Conservation (phyloP, 768 basidiomycete species). For the Collybia nuda region DNA sequence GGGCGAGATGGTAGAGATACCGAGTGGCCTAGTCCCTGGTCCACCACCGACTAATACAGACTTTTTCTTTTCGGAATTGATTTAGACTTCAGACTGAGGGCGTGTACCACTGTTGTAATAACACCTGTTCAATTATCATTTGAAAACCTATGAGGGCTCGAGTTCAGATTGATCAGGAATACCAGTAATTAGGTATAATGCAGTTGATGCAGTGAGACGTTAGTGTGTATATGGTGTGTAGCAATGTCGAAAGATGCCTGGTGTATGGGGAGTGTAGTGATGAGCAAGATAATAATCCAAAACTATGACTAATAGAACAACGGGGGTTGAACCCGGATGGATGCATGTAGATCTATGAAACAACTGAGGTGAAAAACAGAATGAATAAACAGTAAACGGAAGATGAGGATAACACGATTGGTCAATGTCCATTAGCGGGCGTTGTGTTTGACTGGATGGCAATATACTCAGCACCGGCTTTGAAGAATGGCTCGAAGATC, state of each 20-base stretch:
- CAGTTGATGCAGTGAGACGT: slow-evolving; percentile 56
- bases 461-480: slow-evolving; percentile 65
- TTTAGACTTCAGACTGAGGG: slow-evolving; percentile 21
- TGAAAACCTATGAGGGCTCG: slow-evolving; percentile 19
- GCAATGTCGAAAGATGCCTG: slow-evolving; percentile 16
- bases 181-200: slow-evolving; percentile 35
- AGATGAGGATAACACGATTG: slow-evolving; percentile 17
- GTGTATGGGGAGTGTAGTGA: slow-evolving; percentile 13
- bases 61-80: slow-evolving; percentile 80
- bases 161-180: slow-evolving; percentile 5
- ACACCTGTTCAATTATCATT: slow-evolving; percentile 15
- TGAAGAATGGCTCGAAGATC: slow-evolving; percentile 86
- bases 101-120: background rate
- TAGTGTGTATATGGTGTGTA: slow-evolving; percentile 14
- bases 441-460: slow-evolving; percentile 31
- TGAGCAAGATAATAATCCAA: slow-evolving; percentile 20
- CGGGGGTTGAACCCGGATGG: slow-evolving; percentile 87
- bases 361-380: slow-evolving; percentile 28
- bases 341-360: slow-evolving; percentile 15
- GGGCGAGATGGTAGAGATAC: slow-evolving; percentile 88
- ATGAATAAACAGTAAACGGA: slow-evolving; percentile 23
- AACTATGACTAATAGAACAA: slow-evolving; percentile 37
- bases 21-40: slow-evolving; percentile 74
- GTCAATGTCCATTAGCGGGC: slow-evolving; percentile 41
- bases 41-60: slow-evolving; percentile 78